Evolutionary conservation across 2,329 filamentous ascomycete genomes (phyloP), one percentile per base, ranked within the genome.

Genomic region (Teratosphaeria zuluensis): DNA sequence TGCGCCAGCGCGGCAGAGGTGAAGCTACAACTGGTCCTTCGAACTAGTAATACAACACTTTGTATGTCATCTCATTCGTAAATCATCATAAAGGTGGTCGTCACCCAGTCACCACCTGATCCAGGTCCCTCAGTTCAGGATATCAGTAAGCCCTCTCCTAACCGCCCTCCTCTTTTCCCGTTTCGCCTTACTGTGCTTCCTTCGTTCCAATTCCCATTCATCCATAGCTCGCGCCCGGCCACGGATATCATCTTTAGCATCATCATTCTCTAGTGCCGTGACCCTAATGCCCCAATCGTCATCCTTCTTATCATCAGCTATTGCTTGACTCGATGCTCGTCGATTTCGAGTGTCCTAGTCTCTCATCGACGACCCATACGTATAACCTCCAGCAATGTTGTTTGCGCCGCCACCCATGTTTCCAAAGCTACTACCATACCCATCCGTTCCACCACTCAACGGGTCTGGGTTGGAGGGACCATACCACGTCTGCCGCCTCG

Each of bases 381-480:
- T 53, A 14, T 53, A 53, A 11, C 52, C 52, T 53, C 52, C 52
- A 31, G 52, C 52, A 33, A 16, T 56, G 30, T 55, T 55, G 53
- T 14, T 31, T 11, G 9, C 9, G 21, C 55, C 55, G 21, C 21
- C 33, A 28, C 56, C 56, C 19, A 8, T 31, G 14, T 31, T 54
- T n/a, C 33, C 33, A 2, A 35, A 16, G 19, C 56, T 57, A 35
- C 42, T 56, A 11, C 59, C 59, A 42, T 61, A 61, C 21, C 59
- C 59, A 21, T 61, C 59, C n/a, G 57, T 21, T 2, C 57, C 59
- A 52, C 52, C 54, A 31, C n/a, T 9, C n/a, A 51, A 30, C 21
- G 57, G 38, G 7, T 52, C 56, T 7, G 33, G 11, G 19, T 54
- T 58, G 5, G 35, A 24, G 31, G 56, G 11, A 21, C 51, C 56